Evolutionary conservation across 768 basidiomycete species (phyloP).

Genomic region (Rhodotorula sphaerocarpa): DNA sequence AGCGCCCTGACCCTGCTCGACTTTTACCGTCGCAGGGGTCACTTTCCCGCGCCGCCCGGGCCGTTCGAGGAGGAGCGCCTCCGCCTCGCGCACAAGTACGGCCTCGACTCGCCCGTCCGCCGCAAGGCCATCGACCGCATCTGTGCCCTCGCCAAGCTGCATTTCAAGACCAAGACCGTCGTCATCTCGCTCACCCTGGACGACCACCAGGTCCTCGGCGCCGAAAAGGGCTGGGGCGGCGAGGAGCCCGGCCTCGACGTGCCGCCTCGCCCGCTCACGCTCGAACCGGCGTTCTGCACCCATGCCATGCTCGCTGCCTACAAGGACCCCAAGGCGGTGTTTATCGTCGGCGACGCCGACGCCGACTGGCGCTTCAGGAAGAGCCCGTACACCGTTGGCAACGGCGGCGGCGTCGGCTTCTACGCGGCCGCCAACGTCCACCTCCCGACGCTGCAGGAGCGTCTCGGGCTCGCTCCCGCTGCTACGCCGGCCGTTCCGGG

Average conservation of each 20-base stretch:
- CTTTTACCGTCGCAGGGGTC: constrained; percentile 9
- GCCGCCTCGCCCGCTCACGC: constrained; percentile 1
- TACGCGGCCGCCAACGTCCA: constrained; percentile 23
- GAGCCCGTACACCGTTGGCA: constrained; percentile 5
- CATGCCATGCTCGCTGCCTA: constrained; percentile 19
- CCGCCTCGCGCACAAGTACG: constrained; percentile 24
- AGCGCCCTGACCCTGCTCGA: constrained; percentile 10
- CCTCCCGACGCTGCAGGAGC: background rate
- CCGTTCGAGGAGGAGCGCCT: constrained; percentile 26
- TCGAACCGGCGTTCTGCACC: constrained; percentile 22
- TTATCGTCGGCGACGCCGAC: constrained; percentile 25
- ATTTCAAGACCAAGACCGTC: constrained; percentile 21
- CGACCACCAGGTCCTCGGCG: constrained; percentile 26
- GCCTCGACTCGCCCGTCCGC: constrained; percentile 12
- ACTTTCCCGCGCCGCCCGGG: constrained; percentile 15
- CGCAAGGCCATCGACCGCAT: constrained; percentile 25
- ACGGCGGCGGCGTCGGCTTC: constrained; percentile 11
- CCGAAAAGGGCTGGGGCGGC: constrained; percentile 21
- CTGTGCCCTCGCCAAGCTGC: constrained; percentile 16
- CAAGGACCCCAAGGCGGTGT: constrained; percentile 7
- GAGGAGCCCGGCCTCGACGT: constrained; percentile 10
- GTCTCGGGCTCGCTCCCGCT: no score
- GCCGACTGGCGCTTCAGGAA: constrained; percentile 25
- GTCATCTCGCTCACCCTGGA: constrained; percentile 26
- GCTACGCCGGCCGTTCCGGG: no score